A percentile compares a stretch with the other conserved stretches of the same genome.
Evolutionary conservation across 768 basidiomycete species (phyloP).

Genomic region (Lyophyllum shimeji): DNA sequence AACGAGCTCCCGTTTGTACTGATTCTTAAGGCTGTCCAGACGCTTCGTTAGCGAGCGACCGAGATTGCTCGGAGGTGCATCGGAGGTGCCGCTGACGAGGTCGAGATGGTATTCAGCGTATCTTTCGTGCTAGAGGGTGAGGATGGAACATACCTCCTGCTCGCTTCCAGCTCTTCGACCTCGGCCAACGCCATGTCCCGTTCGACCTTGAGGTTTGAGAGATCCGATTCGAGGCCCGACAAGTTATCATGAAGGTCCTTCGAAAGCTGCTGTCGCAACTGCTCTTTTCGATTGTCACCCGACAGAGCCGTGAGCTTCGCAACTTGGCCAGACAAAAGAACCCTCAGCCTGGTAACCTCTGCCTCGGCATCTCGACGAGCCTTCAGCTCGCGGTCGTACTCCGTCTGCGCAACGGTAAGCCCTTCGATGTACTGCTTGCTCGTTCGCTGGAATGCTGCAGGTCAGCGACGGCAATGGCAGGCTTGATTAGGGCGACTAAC

Average conservation of each 20-base stretch:
- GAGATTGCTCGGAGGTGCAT: constrained; percentile 44
- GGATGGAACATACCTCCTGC: constrained; percentile 57
- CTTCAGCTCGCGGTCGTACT: constrained; percentile 90
- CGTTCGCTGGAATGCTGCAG: constrained; percentile 56
- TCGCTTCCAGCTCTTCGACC: constrained; percentile 82
- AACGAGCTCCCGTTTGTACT: constrained; percentile 85
- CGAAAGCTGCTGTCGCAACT: constrained; percentile 75
- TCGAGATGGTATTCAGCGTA: constrained; percentile 12
- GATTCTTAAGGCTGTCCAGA: constrained; percentile 81
- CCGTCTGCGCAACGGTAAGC: constrained; percentile 87
- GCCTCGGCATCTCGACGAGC: constrained; percentile 89
- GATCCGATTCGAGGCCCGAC: constrained; percentile 76
- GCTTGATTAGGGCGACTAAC: constrained; percentile 41
- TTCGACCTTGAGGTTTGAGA: constrained; percentile 86
- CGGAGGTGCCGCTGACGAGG: constrained; percentile 26
- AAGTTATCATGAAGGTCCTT: constrained; percentile 79
- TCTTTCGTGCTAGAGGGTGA: neutral
- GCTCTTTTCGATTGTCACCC: constrained; percentile 74
- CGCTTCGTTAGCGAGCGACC: constrained; percentile 79
- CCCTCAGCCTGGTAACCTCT: constrained; percentile 82
- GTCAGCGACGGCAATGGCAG: constrained; percentile 2
- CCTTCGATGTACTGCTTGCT: constrained; percentile 94
- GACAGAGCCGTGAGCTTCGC: constrained; percentile 83
- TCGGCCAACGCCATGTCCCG: constrained; percentile 92
- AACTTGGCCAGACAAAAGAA: constrained; percentile 87